Conservation (phyloP, 345 rosid genomes). For the Mercurialis annua region DNA sequence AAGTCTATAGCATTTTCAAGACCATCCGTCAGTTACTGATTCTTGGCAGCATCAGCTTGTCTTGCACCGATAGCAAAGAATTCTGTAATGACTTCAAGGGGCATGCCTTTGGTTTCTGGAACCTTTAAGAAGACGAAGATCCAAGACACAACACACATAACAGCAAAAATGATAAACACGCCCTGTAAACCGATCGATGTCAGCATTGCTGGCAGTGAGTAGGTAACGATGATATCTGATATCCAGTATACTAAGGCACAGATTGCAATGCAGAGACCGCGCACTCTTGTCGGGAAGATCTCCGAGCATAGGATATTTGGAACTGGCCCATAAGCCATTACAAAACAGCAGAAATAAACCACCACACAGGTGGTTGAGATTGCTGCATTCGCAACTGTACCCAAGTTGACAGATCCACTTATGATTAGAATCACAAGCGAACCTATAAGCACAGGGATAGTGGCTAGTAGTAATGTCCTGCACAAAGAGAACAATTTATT, state of each 20-base stretch:
- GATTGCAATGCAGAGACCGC: constrained; percentile 95
- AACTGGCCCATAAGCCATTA: constrained; percentile 80
- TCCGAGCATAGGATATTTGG: constrained; percentile 97
- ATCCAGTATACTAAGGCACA: constrained; percentile 90
- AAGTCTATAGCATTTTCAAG: no score
- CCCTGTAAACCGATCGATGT: constrained; percentile 75
- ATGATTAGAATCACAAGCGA: constrained; percentile 66
- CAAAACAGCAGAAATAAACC: constrained; percentile 87
- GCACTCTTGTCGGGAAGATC: constrained; percentile 95
- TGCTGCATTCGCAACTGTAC: constrained; percentile 55
- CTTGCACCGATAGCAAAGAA: constrained; percentile 91
- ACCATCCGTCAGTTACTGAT: constrained; percentile 24
- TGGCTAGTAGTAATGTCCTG: constrained; percentile 79
- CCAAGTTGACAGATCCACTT: constrained; percentile 45
- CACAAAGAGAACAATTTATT: constrained; percentile 15
- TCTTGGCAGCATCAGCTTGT: constrained; percentile 44
- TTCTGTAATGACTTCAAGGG: constrained; percentile 94
- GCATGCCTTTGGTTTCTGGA: constrained; percentile 99
- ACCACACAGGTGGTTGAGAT: constrained; percentile 77
- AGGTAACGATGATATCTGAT: constrained; percentile 79
- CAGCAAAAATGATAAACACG: constrained; percentile 66
- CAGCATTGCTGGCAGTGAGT: constrained; percentile 84
- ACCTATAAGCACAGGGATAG: constrained; percentile 74
- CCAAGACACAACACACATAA: constrained; percentile 76
- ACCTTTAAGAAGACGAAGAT: constrained; percentile 84